Conservation (phyloP, 1,284 basidiomycete species). For the Fereydounia khargensis region DNA sequence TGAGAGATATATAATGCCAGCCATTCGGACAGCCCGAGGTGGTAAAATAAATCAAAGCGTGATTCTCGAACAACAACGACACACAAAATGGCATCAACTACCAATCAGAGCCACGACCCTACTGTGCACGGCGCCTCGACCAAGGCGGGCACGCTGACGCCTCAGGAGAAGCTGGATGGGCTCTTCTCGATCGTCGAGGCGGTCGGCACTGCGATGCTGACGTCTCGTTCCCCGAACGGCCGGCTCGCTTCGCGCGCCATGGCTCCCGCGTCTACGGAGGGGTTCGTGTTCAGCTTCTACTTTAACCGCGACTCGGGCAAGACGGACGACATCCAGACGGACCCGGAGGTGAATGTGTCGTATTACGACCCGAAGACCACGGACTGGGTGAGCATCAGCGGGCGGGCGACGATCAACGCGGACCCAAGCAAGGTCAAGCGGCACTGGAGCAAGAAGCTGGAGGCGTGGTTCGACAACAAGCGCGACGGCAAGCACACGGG, state of each 20-base stretch:
- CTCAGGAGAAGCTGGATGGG: slow-evolving; percentile 39
- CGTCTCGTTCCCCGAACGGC: slow-evolving; percentile 72
- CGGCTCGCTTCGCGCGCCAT: slow-evolving; percentile 78
- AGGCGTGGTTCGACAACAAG: slow-evolving; percentile 81
- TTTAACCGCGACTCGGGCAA: slow-evolving; percentile 45
- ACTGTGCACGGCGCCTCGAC: slow-evolving; percentile 28
- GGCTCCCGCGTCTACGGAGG: slow-evolving; percentile 68
- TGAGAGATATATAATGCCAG: no score
- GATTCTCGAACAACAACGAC: no score
- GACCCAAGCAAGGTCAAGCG: slow-evolving; percentile 46
- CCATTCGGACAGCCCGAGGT: no score
- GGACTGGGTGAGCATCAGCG: slow-evolving; percentile 80
- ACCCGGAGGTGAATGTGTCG: slow-evolving; percentile 41
- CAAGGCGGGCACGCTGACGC: slow-evolving; percentile 18
- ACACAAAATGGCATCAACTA: no score
- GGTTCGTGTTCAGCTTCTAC: slow-evolving; percentile 55
- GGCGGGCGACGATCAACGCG: slow-evolving; percentile 63
- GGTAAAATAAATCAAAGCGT: no score
- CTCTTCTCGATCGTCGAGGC: slow-evolving; percentile 35
- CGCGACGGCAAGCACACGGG: slow-evolving; percentile 84
- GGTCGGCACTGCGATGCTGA: slow-evolving; percentile 67
- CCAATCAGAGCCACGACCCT: slow-evolving; percentile 28
- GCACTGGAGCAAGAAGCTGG: slow-evolving; percentile 35
- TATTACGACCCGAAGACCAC: slow-evolving; percentile 73
- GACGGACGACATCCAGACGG: slow-evolving; percentile 38